phyloP scores from a whole-genome alignment of 768 basidiomycete species.

The Nevesoporus exiguus region DNA sequence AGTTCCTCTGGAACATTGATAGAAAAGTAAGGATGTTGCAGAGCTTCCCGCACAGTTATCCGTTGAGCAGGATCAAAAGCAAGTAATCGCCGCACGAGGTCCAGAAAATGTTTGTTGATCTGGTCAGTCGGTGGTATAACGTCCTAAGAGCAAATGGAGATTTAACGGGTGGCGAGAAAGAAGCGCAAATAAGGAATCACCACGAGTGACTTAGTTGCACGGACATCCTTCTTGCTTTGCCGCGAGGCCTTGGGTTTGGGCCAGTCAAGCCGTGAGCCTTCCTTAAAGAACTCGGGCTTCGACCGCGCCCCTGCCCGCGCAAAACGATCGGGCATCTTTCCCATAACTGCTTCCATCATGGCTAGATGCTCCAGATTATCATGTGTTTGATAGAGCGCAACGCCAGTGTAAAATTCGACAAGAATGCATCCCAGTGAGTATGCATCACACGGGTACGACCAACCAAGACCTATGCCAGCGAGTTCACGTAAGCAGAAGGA shows the following conservation, averaged over 20 bases:
- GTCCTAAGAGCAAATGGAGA: constrained; percentile 46
- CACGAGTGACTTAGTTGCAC: constrained; percentile 71
- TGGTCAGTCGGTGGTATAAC: constrained; percentile 77
- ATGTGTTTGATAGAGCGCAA: constrained; percentile 98
- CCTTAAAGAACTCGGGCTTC: constrained; percentile 94
- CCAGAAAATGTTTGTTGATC: constrained; percentile 76
- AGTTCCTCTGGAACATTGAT: constrained; percentile 65
- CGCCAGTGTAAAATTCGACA: constrained; percentile 96
- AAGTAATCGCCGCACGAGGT: constrained; percentile 83
- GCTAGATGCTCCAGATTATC: constrained; percentile 98
- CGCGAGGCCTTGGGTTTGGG: constrained; percentile 84
- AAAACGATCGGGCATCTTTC: constrained; percentile 91
- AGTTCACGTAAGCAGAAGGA: constrained; percentile 14
- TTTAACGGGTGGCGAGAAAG: constrained; percentile 1
- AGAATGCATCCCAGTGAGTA: constrained; percentile 98
- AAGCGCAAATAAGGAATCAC: constrained; percentile 41
- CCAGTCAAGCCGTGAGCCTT: constrained; percentile 82
- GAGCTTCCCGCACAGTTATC: constrained; percentile 83
- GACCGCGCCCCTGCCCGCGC: constrained; percentile 68
- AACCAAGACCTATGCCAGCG: constrained; percentile 73
- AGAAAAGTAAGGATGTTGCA: constrained; percentile 84
- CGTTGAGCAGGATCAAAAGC: constrained; percentile 88
- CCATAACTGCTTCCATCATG: constrained; percentile 99
- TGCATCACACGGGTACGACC: constrained; percentile 98
- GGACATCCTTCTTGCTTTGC: constrained; percentile 93